These are phyloP conservation scores for Silene coronaria DNA, from an alignment of 179 eudicot species.

Conservation along the genomic window DNA sequence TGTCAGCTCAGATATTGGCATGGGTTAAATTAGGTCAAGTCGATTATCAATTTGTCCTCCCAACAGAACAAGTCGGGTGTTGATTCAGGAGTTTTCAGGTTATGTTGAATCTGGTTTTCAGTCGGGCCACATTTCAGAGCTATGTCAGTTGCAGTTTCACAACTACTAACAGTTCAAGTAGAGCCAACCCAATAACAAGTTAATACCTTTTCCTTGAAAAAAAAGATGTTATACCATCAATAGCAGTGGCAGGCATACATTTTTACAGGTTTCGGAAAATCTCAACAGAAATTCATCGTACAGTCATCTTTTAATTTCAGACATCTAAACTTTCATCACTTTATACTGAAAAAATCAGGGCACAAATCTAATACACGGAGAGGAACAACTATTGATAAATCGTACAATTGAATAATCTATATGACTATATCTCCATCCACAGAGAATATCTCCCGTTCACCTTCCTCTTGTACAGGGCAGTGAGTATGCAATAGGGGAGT, in stretches of 20 bases:
- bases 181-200: no score
- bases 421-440: background rate
- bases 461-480: constrained; percentile 8
- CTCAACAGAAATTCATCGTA: background rate
- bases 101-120: background rate
- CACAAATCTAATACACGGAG: background rate
- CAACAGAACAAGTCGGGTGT: background rate
- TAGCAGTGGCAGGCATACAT: no score
- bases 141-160: no score
- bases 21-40: no score
- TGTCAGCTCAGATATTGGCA: no score
- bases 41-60: background rate
- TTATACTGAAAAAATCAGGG: background rate
- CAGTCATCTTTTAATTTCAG: background rate
- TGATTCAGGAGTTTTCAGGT: background rate
- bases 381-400: constrained; percentile 12
- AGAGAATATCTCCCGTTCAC: background rate
- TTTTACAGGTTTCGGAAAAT: no score
- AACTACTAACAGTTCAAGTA: no score
- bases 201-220: no score
- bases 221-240: no score
- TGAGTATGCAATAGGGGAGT: constrained; percentile 5
- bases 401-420: constrained; percentile 5
- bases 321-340: background rate
- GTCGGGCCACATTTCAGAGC: background rate